Evolutionary conservation across 2,329 filamentous ascomycete species (phyloP), one percentile per base, ranked within the genome.

Genomic region (Botrytis byssoidea): DNA sequence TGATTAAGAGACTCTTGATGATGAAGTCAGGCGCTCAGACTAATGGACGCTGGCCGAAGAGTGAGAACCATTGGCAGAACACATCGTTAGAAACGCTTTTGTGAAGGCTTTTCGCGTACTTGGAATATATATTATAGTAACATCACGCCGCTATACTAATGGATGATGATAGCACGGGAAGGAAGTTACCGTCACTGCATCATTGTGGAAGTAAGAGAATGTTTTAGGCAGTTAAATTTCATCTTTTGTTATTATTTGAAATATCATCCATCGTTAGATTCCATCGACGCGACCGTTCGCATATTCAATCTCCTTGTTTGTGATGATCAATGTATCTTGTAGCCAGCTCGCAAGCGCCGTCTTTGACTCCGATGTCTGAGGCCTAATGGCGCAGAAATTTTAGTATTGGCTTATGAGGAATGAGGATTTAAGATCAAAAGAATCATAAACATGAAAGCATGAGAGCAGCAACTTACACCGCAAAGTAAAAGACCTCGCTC

Each of bases 41-140:
- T 25, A 29, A 69, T 25, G 3, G n/a, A 69, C 66, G 48, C 48
- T 69, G 66, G 55, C 20, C 66, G 37, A 42, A 57, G 48, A 69
- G 48, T 20, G 35, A 69, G 66, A 69, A 32, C 16, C 66, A 69
- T 57, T 6, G 10, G n/a, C 51, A 69, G 66, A 0, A 6, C 48
- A 69, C 37, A 44, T 32, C 48, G 4, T 57, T 57, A 69, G 48
- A 69, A 57, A 57, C 66, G 66, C n/a, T 69, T 69, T 69, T 59
- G 25, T 42, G 37, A 57, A 57, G 18, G 48, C 9, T 25, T 25
- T 32, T 44, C 66, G 48, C 37, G 25, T 59, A 69, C 3, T 40
- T 44, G n/a, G 3, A 42, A 9, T 42, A 69, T 3, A 42, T 69
- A 44, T 69, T 2, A 25, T 48, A 44, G 48, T 14, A 32, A 25